Percentiles rank a stretch among this genome's conserved stretches.
phyloP scores from a whole-genome alignment of 169 alveolate species.

The Perkinsus olseni region DNA sequence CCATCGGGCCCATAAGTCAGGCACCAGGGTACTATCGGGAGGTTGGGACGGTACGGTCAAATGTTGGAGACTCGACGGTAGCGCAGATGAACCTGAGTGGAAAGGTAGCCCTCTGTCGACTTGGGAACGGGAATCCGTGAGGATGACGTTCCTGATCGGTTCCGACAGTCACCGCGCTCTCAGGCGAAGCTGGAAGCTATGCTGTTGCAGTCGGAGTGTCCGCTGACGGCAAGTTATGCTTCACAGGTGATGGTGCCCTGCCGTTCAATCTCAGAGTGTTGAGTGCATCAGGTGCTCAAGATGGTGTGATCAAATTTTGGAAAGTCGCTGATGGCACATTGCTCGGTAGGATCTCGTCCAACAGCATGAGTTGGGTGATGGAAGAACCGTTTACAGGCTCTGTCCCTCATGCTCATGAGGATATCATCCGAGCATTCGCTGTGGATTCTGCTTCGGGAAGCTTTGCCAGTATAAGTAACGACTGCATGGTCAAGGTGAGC shows the following conservation, averaged over 20 bases:
- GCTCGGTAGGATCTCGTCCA: constrained; percentile 25
- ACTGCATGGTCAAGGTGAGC: constrained; percentile 61
- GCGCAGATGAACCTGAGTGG: not conserved
- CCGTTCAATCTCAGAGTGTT: constrained; percentile 13
- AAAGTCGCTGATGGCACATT: constrained; percentile 33
- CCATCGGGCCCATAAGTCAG: not conserved
- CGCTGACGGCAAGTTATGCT: constrained; percentile 27
- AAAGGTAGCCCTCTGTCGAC: not conserved
- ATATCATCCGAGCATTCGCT: constrained; percentile 60
- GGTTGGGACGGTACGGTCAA: not conserved
- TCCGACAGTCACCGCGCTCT: too few species aligned
- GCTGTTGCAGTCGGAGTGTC: constrained; percentile 62
- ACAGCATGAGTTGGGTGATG: not conserved
- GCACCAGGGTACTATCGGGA: not conserved
- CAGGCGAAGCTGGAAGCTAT: constrained; percentile 14
- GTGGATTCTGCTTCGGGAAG: constrained; percentile 45
- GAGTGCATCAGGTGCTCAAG: constrained; percentile 55
- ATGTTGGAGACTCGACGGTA: not conserved
- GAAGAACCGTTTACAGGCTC: not conserved
- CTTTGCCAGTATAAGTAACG: constrained; percentile 66
- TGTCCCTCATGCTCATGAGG: constrained; percentile 54
- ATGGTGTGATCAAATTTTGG: constrained; percentile 62
- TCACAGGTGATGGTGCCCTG: constrained; percentile 7
- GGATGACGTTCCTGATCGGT: too few species aligned
- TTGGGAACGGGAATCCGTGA: not conserved